A percentile compares a stretch with the other conserved stretches of the same genome.
Conservation (phyloP, 129 eudicot genomes). For the Lonicera japonica region DNA sequence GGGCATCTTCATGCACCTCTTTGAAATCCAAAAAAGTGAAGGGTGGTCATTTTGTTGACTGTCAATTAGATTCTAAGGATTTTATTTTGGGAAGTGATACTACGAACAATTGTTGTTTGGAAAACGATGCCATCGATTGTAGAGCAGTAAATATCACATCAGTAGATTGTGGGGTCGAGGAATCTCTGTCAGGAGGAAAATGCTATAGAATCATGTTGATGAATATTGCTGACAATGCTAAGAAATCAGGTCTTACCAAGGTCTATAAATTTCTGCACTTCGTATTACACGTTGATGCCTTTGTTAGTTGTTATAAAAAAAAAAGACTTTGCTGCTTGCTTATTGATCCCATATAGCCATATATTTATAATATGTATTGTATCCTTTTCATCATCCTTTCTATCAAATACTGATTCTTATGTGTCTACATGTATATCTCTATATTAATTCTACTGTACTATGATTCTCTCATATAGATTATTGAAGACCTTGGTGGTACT, state of each 20-base stretch:
- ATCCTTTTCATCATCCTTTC: background rate
- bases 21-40: conserved; percentile 80
- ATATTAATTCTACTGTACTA: conserved; percentile 10
- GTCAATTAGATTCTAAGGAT: conserved; percentile 30
- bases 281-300: too few relatives aligned
- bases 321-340: too few relatives aligned
- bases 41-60: conserved; percentile 52
- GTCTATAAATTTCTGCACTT: conserved; percentile 17
- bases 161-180: conserved; percentile 13
- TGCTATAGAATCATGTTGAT: conserved; percentile 59
- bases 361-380: background rate
- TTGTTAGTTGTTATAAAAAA: too few relatives aligned
- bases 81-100: conserved; percentile 7
- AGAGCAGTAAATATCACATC: conserved; percentile 4
- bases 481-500: conserved; percentile 74
- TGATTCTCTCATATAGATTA: conserved; percentile 38
- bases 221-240: conserved; percentile 81
- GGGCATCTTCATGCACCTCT: conserved; percentile 81
- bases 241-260: conserved; percentile 63
- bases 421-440: background rate
- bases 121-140: background rate
- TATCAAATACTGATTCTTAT: too few relatives aligned
- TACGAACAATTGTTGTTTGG: background rate
- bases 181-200: conserved; percentile 12
- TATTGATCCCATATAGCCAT: too few relatives aligned